Percentiles rank a stretch among this genome's conserved stretches.
Conservation (phyloP, 768 basidiomycete genomes). For the Guyanaporus albipodus region DNA sequence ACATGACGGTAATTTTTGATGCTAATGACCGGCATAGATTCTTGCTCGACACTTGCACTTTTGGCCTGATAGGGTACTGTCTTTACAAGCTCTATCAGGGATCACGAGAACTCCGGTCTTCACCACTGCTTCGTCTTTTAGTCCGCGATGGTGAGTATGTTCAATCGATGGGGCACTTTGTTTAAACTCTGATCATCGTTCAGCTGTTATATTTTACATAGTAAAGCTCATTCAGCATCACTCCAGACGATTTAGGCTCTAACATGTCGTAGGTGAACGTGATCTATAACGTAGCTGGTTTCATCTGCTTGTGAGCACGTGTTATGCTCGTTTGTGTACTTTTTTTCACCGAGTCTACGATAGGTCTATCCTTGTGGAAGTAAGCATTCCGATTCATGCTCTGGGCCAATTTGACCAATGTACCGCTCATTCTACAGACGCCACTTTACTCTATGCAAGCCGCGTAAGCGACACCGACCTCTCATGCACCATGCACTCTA, state of each 20-base stretch:
- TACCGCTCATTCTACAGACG: background rate
- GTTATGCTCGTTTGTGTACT: background rate
- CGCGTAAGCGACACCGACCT: background rate
- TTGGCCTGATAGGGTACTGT: background rate
- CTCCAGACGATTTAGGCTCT: background rate
- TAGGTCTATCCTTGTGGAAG: background rate
- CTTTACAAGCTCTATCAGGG: background rate
- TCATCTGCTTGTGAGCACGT: conserved; percentile 3
- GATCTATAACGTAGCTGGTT: background rate
- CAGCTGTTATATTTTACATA: conserved; percentile 1
- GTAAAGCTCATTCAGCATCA: background rate
- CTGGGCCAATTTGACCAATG: background rate
- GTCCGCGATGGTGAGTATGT: conserved; percentile 3
- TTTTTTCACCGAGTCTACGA: background rate
- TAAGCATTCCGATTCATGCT: background rate
- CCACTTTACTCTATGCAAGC: conserved; percentile 1
- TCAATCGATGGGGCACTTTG: background rate
- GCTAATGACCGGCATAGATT: background rate
- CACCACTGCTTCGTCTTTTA: background rate
- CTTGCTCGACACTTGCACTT: background rate
- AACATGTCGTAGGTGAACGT: background rate
- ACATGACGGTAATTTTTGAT: too few species aligned
- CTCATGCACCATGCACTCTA: too few species aligned
- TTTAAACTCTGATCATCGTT: background rate
- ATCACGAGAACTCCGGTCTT: background rate